phyloP scores from a whole-genome alignment of 306 rosid species.

The Lotus japonicus region DNA sequence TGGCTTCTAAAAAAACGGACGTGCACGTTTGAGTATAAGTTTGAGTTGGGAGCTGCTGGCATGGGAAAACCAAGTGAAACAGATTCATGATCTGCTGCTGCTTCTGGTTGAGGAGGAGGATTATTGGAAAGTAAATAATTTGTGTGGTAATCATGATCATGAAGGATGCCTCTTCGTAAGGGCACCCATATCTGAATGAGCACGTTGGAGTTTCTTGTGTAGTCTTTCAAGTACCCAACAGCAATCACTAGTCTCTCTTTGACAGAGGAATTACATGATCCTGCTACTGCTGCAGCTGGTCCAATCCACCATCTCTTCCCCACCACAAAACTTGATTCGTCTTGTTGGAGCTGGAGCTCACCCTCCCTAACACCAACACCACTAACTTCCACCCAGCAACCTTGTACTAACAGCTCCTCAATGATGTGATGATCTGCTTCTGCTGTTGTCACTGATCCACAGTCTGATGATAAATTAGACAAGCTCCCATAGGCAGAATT shows the following conservation, averaged over 20 bases:
- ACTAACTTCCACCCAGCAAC: conserved; percentile 46
- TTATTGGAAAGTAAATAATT: background rate
- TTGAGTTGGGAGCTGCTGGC: background rate
- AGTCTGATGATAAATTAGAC: background rate
- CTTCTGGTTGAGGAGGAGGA: no score
- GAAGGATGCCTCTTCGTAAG: background rate
- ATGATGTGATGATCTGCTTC: conserved; percentile 10
- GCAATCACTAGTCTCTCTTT: conserved; percentile 49
- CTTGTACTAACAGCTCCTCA: conserved; percentile 35
- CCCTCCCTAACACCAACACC: background rate
- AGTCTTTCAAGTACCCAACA: conserved; percentile 36
- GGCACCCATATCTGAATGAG: conserved; percentile 62
- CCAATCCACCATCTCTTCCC: conserved; percentile 48
- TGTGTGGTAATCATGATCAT: background rate
- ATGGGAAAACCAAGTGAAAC: background rate
- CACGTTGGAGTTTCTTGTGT: conserved; percentile 25
- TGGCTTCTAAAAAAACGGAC: conserved; percentile 37
- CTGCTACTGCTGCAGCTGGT: conserved; percentile 23
- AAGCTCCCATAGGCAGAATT: conserved; percentile 5
- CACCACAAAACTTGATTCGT: background rate
- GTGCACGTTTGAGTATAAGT: background rate
- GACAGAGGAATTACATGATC: conserved; percentile 24
- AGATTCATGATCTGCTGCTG: background rate
- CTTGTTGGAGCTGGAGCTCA: no score
- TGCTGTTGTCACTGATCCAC: background rate